Evolutionary conservation across 345 rosid genomes (phyloP), one percentile per base, ranked within the genome.

Genomic region (Bretschneidera sinensis): DNA sequence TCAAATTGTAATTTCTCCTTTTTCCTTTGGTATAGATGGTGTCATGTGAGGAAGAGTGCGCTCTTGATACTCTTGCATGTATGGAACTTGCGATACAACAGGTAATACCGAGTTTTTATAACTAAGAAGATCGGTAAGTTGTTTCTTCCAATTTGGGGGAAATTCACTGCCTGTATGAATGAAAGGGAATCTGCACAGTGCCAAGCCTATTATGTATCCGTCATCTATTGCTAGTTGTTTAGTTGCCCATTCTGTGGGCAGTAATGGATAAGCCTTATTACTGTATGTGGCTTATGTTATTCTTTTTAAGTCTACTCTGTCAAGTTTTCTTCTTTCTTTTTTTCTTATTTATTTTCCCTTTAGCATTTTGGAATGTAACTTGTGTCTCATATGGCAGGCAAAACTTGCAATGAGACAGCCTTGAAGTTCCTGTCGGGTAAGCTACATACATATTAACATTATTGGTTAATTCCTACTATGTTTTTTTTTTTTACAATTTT

Each of bases 381-480:
- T 7, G 45, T 39, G 11, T 39, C 15, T 39, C 45, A 39, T 39
- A 22, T 68, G 57, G 61, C 65, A 90, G 97, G 97, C 95, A 61
- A 83, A 81, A 63, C 73, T 84, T 79, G 97, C 97, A 48, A 21
- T 83, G 66, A n/a, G 81, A 83, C 55, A 76, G 70, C 62, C 95
- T 91, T 67, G 92, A 91, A 74, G 96, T 91, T 58, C 87, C 95
- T 0, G 83, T 91, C 51, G 95, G 95, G 96, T 91, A 66, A 69
- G 65, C 64, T 57, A 11, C 9, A n/a, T n/a, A n/a, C n/a, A 51
- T 48, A 22, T 51, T 28, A 35, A 48, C 24, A 2, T 24, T 33
- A 63, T 9, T 59, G 17, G 0, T 63, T 62, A 24, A 59, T 56
- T 56, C 33, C 7, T 48, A 22, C n/a, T 52, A 35, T 21, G 24